phyloP scores from a whole-genome alignment of 1,139 yeast species.

The Debaryomyces udenii region DNA sequence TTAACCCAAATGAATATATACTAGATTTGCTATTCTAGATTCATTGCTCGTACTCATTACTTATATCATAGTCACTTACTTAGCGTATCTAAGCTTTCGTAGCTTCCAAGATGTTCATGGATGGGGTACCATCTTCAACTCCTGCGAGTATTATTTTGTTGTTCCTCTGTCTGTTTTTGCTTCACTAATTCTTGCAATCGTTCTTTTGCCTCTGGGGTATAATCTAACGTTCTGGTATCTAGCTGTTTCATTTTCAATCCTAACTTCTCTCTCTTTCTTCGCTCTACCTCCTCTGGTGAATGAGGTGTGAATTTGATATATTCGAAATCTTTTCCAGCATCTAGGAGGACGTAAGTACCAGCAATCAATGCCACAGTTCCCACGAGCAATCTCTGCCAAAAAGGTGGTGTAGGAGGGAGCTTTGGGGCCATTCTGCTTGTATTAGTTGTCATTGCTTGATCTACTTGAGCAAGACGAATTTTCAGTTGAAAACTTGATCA shows the following conservation, averaged over 20 bases:
- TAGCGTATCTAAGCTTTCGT: too few species aligned
- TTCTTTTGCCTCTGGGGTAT: constrained; percentile 49
- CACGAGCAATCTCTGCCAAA: constrained; percentile 36
- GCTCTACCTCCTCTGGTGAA: constrained; percentile 43
- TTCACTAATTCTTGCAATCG: constrained; percentile 28
- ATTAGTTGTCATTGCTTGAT: too few species aligned
- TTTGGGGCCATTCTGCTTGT: constrained; percentile 10
- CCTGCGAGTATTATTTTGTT: constrained; percentile 4
- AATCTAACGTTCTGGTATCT: constrained; percentile 44
- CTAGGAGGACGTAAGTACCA: constrained; percentile 37
- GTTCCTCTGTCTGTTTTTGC: constrained; percentile 15
- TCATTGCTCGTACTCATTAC: too few species aligned
- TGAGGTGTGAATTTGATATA: constrained; percentile 44
- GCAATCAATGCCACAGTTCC: constrained; percentile 40
- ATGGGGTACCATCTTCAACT: neutral
- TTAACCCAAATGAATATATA: too few species aligned
- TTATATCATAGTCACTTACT: too few species aligned
- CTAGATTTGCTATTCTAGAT: too few species aligned
- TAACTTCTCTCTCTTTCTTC: constrained; percentile 37
- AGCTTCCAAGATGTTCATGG: neutral
- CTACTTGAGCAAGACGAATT: neutral
- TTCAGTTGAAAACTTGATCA: neutral
- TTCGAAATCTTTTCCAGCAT: constrained; percentile 44
- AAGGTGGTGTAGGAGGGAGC: constrained; percentile 37
- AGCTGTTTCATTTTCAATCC: constrained; percentile 35